Evolutionary conservation across 139 green algal species (phyloP), one percentile per base, ranked within the genome.

Genomic region (Astrephomene gubernaculifera): DNA sequence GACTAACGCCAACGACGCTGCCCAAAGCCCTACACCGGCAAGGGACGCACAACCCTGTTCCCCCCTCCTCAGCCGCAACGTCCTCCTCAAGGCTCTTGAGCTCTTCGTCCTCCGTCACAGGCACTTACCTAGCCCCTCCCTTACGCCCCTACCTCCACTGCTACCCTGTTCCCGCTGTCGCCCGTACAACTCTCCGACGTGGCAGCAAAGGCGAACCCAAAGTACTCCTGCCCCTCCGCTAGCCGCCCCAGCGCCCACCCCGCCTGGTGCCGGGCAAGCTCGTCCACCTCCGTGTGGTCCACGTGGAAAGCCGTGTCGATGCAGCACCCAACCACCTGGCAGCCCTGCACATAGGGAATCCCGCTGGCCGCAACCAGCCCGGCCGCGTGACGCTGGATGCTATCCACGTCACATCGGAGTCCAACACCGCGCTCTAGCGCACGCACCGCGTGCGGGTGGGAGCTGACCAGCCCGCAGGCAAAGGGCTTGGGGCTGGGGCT

Each of bases 131-230:
- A n/a, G n/a, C n/a, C n/a, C n/a, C n/a, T n/a, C n/a, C n/a, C n/a
- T n/a, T n/a, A n/a, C n/a, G n/a, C n/a, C n/a, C n/a, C n/a, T n/a
- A n/a, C n/a, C n/a, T n/a, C n/a, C n/a, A n/a, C n/a, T n/a, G n/a
- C n/a, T n/a, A n/a, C n/a, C n/a, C n/a, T n/a, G n/a, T n/a, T n/a
- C n/a, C n/a, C n/a, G n/a, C n/a, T n/a, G n/a, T n/a, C n/a, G n/a
- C n/a, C n/a, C n/a, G n/a, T n/a, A n/a, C n/a, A n/a, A n/a, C n/a
- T n/a, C n/a, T n/a, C n/a, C n/a, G n/a, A n/a, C n/a, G n/a, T n/a
- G n/a, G n/a, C n/a, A n/a, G n/a, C n/a, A n/a, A 72, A 72, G 9
- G 65, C 45, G 65, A 72, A 72, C 12, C 35, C 65, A 35, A 72
- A 72, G 35, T 49, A 72, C 65, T 72, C 65, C 35, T 72, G 35